Percentiles rank a stretch among this genome's conserved stretches.
phyloP scores from a whole-genome alignment of 345 rosid genomes.

The Sisymbrium altissimum region DNA sequence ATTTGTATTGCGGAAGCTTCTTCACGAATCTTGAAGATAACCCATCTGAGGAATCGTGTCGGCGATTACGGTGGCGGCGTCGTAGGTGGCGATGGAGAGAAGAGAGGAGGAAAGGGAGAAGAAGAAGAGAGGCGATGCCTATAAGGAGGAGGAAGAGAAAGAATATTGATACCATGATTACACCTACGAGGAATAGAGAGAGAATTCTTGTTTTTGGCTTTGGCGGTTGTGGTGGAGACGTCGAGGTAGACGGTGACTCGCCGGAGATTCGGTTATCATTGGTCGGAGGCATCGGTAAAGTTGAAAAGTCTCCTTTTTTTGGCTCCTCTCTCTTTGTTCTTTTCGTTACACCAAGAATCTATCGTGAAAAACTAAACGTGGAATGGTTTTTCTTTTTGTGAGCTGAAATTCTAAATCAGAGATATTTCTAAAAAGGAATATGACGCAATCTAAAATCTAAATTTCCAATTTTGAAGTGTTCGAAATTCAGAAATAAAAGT shows the following conservation, averaged over 20 bases:
- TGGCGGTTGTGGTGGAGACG: background rate
- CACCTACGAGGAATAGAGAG: conserved; percentile 49
- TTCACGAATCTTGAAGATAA: conserved; percentile 46
- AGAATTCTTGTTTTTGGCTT: conserved; percentile 22
- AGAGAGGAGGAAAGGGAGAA: conserved; percentile 53
- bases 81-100: conserved; percentile 42
- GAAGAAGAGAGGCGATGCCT: conserved; percentile 52
- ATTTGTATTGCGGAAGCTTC: conserved; percentile 58
- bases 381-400: no score
- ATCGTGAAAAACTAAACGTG: conserved; percentile 1
- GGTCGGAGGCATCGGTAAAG: conserved; percentile 23
- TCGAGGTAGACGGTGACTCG: conserved; percentile 16
- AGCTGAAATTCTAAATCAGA: no score
- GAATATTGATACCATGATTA: conserved; percentile 57
- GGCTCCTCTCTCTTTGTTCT: background rate
- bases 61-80: conserved; percentile 14
- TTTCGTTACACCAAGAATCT: background rate
- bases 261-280: conserved; percentile 12
- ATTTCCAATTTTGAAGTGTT: no score
- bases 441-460: no score
- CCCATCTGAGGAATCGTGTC: conserved; percentile 32
- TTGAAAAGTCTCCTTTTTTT: background rate
- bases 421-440: no score
- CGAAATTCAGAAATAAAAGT: background rate
- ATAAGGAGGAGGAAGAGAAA: conserved; percentile 49